These are phyloP conservation scores for Calonectria pseudoreteaudii DNA, from an alignment of 2,329 filamentous ascomycete species.

Conservation along the genomic window DNA sequence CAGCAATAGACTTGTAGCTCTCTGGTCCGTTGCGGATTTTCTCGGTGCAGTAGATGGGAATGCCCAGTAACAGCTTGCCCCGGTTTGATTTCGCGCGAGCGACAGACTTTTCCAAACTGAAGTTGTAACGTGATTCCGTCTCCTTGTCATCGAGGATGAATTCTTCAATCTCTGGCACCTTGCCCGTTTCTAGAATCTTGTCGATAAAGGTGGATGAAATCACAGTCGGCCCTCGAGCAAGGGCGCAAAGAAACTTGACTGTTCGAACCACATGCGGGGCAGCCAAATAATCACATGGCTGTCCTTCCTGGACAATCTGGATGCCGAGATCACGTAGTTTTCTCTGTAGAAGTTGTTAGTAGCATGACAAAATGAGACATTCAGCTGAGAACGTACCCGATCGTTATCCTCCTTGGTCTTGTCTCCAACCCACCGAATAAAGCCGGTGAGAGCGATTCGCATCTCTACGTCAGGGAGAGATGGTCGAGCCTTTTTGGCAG, in stretches of 20 bases:
- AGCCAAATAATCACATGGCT: slow-evolving; percentile 85
- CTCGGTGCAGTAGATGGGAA: slow-evolving; percentile 87
- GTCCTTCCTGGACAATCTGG: slow-evolving; percentile 79
- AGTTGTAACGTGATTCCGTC: slow-evolving; percentile 77
- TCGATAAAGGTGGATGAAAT: slow-evolving; percentile 85
- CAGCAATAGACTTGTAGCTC: slow-evolving; percentile 86
- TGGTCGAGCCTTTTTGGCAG: slow-evolving; percentile 72
- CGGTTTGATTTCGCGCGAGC: slow-evolving; percentile 80
- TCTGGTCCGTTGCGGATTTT: slow-evolving; percentile 84
- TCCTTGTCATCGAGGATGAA: slow-evolving; percentile 78
- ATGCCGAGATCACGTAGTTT: slow-evolving; percentile 88
- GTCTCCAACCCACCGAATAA: slow-evolving; percentile 83
- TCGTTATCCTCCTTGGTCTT: slow-evolving; percentile 82
- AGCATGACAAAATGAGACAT: slow-evolving; percentile 15
- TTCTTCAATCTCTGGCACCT: slow-evolving; percentile 72
- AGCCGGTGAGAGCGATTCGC: slow-evolving; percentile 85
- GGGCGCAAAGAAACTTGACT: slow-evolving; percentile 89
- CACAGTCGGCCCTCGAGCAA: slow-evolving; percentile 84
- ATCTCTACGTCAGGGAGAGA: slow-evolving; percentile 73
- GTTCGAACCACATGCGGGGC: slow-evolving; percentile 90
- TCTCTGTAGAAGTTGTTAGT: slow-evolving; percentile 63
- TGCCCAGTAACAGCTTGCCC: slow-evolving; percentile 78
- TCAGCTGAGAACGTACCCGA: slow-evolving; percentile 67
- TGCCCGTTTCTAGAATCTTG: slow-evolving; percentile 76
- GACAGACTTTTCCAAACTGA: slow-evolving; percentile 77